A percentile compares a stretch with the other conserved stretches of the same genome.
Evolutionary conservation across 345 rosid species (phyloP).

Genomic region (Sisymbrium irio): DNA sequence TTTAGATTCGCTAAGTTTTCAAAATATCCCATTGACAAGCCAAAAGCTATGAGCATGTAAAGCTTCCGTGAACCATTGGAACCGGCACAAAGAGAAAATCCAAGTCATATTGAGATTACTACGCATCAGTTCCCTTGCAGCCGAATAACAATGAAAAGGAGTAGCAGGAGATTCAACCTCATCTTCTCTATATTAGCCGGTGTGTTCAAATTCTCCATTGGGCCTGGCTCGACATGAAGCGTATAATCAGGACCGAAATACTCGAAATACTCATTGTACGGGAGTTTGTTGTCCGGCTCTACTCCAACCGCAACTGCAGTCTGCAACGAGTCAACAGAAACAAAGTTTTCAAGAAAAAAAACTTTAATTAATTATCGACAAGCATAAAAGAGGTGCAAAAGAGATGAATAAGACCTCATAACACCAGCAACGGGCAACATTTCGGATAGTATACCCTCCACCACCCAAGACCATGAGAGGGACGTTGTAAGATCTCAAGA

Average conservation of each 20-base stretch:
- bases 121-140: neutral
- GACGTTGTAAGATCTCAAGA: slow-evolving; percentile 83
- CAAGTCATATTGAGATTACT: neutral
- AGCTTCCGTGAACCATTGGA: neutral
- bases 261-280: slow-evolving; percentile 90
- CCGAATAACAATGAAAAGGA: neutral
- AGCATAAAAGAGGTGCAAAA: neutral
- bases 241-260: slow-evolving; percentile 96
- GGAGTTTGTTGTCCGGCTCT: slow-evolving; percentile 91
- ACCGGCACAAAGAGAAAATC: neutral
- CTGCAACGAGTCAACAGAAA: slow-evolving; percentile 42
- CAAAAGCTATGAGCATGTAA: slow-evolving; percentile 2
- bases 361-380: neutral
- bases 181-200: slow-evolving; percentile 84
- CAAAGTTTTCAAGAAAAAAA: slow-evolving; percentile 23
- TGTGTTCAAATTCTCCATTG: slow-evolving; percentile 77
- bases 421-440: slow-evolving; percentile 99
- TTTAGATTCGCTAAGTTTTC: neutral
- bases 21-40: neutral
- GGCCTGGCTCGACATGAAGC: slow-evolving; percentile 79
- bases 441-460: slow-evolving; percentile 96
- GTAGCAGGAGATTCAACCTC: slow-evolving; percentile 46
- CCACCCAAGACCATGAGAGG: slow-evolving; percentile 99
- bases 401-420: slow-evolving; percentile 66
- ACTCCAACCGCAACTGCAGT: slow-evolving; percentile 98